phyloP scores from a whole-genome alignment of 2,329 filamentous ascomycete genomes.

The Graphiopsis chlorocephala region DNA sequence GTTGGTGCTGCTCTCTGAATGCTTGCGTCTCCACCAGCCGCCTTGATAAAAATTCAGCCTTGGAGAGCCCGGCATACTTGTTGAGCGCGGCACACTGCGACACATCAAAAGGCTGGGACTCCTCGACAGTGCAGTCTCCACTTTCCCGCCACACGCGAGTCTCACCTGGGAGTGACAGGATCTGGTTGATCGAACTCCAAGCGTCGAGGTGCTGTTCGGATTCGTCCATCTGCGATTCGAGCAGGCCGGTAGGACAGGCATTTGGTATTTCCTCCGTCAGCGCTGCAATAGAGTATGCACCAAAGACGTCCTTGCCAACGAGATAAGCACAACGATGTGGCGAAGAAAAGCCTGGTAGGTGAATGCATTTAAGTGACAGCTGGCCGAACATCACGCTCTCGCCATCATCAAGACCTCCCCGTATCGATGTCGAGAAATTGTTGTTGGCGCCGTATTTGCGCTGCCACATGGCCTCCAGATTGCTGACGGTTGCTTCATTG shows the following conservation, averaged over 20 bases:
- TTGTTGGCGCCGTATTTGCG: conserved; percentile 12
- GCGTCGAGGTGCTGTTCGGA: background rate
- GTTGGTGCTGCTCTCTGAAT: background rate
- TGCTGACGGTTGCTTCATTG: conserved; percentile 11
- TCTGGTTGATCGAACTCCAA: conserved; percentile 3
- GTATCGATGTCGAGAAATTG: conserved; percentile 11
- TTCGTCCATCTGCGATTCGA: background rate
- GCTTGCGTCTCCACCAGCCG: background rate
- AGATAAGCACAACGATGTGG: conserved; percentile 13
- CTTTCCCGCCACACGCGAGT: conserved; percentile 5
- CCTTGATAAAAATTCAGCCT: background rate
- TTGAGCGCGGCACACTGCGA: background rate
- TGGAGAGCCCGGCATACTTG: background rate
- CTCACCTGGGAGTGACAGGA: background rate
- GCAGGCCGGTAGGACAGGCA: background rate
- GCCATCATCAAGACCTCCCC: conserved; percentile 10
- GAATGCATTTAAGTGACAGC: conserved; percentile 4
- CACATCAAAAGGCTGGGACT: background rate
- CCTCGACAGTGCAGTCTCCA: background rate
- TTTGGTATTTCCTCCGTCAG: background rate
- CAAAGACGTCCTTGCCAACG: conserved; percentile 10
- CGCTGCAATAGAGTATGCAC: conserved; percentile 6
- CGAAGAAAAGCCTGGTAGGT: conserved; percentile 7
- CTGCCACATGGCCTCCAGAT: conserved; percentile 10
- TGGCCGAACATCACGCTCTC: background rate